Evolutionary conservation across 163 green algal genomes (phyloP).

Genomic region (Chlamydomonas reinhardtii): DNA sequence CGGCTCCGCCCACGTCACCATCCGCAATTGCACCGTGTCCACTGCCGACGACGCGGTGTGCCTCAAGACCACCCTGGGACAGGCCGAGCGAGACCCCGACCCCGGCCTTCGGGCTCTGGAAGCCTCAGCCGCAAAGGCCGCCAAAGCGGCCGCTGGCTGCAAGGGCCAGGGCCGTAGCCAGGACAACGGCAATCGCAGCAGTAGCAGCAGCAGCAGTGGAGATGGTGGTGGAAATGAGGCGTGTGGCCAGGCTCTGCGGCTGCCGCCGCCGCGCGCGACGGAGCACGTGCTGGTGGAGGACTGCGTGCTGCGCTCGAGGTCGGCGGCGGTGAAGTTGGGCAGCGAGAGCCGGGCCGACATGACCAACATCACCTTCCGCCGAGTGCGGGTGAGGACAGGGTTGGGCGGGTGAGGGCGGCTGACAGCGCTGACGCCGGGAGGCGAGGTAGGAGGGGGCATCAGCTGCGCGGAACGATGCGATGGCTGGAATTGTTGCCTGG

Average conservation of each 20-base stretch:
- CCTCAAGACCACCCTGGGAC: conserved; percentile 59
- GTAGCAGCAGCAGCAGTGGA: no score
- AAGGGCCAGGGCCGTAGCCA: no score
- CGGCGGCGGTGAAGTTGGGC: conserved; percentile 67
- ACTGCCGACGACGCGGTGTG: conserved; percentile 68
- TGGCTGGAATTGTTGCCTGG: no score
- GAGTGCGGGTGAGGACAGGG: conserved; percentile 45
- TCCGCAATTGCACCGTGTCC: conserved; percentile 45
- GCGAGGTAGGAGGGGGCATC: not conserved
- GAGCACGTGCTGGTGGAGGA: conserved; percentile 18
- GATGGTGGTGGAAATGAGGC: no score
- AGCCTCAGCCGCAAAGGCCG: no score
- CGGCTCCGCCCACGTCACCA: conserved; percentile 54
- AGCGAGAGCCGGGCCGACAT: conserved; percentile 65
- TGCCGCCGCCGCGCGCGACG: conserved; percentile 1
- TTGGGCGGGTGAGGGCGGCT: not conserved
- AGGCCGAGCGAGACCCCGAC: no score
- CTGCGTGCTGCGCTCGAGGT: conserved; percentile 55
- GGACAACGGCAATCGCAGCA: no score
- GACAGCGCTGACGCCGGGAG: no score
- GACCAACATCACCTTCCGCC: conserved; percentile 37
- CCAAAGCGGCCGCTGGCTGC: no score
- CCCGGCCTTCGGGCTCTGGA: no score
- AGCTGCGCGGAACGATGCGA: no score
- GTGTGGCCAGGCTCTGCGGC: no score